Conservation (phyloP, 495 filamentous ascomycete species). For the Aspergillus steynii region DNA sequence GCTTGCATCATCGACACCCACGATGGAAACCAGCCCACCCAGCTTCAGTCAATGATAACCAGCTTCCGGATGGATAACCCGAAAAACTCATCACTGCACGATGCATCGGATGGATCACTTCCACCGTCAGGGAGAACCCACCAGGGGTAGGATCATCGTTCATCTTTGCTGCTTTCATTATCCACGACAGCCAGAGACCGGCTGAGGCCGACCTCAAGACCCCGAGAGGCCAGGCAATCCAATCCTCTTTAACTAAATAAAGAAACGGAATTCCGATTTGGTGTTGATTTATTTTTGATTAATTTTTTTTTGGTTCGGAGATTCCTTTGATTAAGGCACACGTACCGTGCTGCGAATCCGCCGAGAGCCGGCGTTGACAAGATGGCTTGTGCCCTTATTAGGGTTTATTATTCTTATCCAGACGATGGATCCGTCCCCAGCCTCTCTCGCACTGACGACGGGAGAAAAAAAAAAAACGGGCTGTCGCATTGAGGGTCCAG, state of each 20-base stretch:
- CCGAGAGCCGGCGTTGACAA: too few species aligned
- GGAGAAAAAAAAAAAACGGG: conserved; percentile 1
- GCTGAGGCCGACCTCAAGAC: neutral
- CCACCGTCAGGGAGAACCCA: neutral
- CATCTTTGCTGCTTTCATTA: neutral
- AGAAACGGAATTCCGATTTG: neutral
- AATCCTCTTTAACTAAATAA: neutral
- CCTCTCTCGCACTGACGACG: neutral
- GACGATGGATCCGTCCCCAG: neutral
- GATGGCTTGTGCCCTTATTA: neutral
- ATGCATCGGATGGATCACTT: neutral
- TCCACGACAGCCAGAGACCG: neutral
- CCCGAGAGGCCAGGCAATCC: neutral
- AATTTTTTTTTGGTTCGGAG: too few species aligned
- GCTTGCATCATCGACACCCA: neutral
- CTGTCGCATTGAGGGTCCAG: neutral
- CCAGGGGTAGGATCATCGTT: neutral
- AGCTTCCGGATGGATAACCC: neutral
- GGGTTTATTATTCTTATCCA: neutral
- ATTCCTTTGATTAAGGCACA: neutral
- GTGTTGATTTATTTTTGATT: too few species aligned
- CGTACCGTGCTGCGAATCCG: neutral
- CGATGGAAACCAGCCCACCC: neutral
- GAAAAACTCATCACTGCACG: neutral
- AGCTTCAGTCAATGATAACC: neutral